Evolutionary conservation across 495 filamentous ascomycete genomes (phyloP).

Genomic region (Achaetomiella virescens): DNA sequence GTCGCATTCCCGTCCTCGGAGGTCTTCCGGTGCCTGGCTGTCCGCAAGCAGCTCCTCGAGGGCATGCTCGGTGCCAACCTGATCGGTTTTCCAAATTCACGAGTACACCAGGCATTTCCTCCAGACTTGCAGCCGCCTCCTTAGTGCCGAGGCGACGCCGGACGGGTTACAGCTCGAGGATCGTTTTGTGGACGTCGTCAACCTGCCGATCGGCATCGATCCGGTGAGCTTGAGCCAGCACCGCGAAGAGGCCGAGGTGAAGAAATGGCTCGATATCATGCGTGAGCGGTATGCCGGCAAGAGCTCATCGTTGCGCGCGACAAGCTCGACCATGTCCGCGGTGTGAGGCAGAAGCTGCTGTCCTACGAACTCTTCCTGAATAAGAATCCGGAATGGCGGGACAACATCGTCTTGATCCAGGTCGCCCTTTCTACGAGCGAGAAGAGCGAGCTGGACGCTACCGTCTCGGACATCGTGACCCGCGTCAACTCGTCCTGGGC

Average conservation of each 20-base stretch:
- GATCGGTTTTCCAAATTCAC: slow-evolving; percentile 82
- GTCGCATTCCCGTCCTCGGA: slow-evolving; percentile 93
- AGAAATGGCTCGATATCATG: slow-evolving; percentile 70
- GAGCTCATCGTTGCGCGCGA: slow-evolving; percentile 83
- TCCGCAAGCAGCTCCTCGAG: slow-evolving; percentile 76
- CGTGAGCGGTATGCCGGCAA: slow-evolving; percentile 75
- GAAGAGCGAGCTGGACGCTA: slow-evolving; percentile 76
- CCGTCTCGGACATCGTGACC: slow-evolving; percentile 85
- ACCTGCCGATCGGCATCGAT: slow-evolving; percentile 74
- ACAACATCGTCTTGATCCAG: slow-evolving; percentile 83
- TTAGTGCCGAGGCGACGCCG: slow-evolving; percentile 77
- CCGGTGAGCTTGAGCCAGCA: slow-evolving; percentile 65
- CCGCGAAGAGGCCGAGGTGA: slow-evolving; percentile 66
- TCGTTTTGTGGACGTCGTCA: slow-evolving; percentile 80
- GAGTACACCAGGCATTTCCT: slow-evolving; percentile 92
- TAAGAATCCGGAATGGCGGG: slow-evolving; percentile 81
- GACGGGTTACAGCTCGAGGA: slow-evolving; percentile 88
- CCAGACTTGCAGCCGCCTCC: slow-evolving; percentile 83
- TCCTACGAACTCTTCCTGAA: slow-evolving; percentile 92
- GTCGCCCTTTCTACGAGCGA: slow-evolving; percentile 86
- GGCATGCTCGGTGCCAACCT: slow-evolving; percentile 88
- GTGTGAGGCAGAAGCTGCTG: slow-evolving; percentile 84
- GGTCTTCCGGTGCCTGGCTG: slow-evolving; percentile 82
- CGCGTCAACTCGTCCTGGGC: slow-evolving; percentile 85
- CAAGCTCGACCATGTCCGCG: slow-evolving; percentile 85